Evolutionary conservation across 2,329 filamentous ascomycete species (phyloP).

Genomic region (Penicillium corylophilum): DNA sequence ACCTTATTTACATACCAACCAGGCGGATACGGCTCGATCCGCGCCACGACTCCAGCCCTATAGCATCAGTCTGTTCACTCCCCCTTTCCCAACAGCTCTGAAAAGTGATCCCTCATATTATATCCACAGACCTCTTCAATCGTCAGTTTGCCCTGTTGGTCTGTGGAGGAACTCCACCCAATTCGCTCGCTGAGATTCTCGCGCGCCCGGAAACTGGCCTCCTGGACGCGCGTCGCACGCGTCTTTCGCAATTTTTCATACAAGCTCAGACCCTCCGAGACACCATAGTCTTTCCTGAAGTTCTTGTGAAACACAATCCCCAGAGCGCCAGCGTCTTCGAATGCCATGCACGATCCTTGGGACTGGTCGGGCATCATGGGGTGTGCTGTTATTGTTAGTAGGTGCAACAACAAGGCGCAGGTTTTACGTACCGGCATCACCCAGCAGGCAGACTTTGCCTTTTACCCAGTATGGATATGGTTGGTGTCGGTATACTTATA

Average conservation of each 20-base stretch:
- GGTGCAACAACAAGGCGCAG: too few species aligned
- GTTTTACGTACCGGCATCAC: constrained; percentile 26
- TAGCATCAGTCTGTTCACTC: too few species aligned
- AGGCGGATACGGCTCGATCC: too few species aligned
- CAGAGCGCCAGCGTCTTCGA: constrained; percentile 43
- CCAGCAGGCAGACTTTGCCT: constrained; percentile 28
- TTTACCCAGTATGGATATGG: constrained; percentile 31
- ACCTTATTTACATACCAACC: too few species aligned
- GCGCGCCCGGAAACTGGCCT: constrained; percentile 27
- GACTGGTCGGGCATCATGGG: constrained; percentile 36
- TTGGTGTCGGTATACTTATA: constrained; percentile 25
- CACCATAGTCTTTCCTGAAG: constrained; percentile 19
- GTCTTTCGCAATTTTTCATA: constrained; percentile 32
- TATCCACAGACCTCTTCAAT: constrained; percentile 37
- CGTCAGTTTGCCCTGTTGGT: constrained; percentile 31
- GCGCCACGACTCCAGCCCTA: too few species aligned
- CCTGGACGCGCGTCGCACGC: constrained; percentile 32
- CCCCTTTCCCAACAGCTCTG: constrained; percentile 2
- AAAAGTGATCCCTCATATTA: constrained; percentile 23
- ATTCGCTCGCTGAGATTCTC: constrained; percentile 31
- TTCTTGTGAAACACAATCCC: constrained; percentile 36
- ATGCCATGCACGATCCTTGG: constrained; percentile 40
- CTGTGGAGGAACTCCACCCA: constrained; percentile 27
- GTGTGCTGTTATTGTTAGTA: constrained; percentile 23
- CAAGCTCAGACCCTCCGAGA: constrained; percentile 22